Conservation (phyloP, 768 basidiomycete species). For the Phanerodontia chrysosporium region DNA sequence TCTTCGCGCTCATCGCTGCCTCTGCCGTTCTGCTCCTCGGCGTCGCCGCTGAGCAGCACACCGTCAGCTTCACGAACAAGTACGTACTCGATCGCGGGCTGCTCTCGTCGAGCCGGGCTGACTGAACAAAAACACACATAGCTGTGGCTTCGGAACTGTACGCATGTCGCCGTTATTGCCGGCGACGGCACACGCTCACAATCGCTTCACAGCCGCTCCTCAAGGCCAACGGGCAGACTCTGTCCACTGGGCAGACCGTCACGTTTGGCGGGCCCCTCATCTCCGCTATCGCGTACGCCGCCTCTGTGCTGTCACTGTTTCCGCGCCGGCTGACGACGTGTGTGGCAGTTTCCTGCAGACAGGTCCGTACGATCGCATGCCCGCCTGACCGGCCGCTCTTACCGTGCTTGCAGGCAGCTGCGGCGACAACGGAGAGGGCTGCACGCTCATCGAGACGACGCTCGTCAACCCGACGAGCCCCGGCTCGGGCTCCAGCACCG, state of each 20-base stretch:
- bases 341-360: constrained; percentile 1
- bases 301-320: neutral
- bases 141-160: constrained; percentile 37
- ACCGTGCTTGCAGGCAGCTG: constrained; percentile 25
- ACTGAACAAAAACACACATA: constrained; percentile 8
- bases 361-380: neutral
- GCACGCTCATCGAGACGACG: constrained; percentile 35
- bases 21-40: neutral
- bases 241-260: constrained; percentile 35
- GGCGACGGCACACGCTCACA: neutral
- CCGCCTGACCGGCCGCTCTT: no score
- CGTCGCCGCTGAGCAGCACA: constrained; percentile 37
- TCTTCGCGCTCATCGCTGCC: neutral
- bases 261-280: constrained; percentile 27
- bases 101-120: neutral
- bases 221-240: constrained; percentile 33
- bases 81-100: constrained; percentile 30
- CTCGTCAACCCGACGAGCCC: constrained; percentile 29
- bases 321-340: neutral
- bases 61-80: constrained; percentile 38
- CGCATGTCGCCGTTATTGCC: neutral
- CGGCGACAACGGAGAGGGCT: constrained; percentile 36
- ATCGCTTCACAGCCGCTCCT: constrained; percentile 28
- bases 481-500: constrained; percentile 32
- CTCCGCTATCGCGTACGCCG: constrained; percentile 41